Evolutionary conservation across 768 basidiomycete genomes (phyloP).

Genomic region (Melanogaster broomeanus): DNA sequence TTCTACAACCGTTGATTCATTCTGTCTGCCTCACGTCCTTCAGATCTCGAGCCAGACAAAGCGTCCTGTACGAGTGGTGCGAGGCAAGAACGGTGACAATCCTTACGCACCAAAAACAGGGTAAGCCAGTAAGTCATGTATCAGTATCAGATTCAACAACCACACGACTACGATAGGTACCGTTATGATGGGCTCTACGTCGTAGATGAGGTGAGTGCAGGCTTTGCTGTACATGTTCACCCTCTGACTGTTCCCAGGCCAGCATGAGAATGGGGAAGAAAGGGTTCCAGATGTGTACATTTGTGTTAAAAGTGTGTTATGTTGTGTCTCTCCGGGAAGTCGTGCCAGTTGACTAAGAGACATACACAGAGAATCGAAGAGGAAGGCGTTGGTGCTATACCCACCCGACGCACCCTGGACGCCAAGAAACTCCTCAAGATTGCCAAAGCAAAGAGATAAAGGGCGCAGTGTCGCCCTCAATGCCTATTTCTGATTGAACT

Average conservation of each 20-base stretch:
- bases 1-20: not conserved
- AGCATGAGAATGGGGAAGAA: constrained; percentile 15
- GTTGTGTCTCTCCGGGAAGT: not conserved
- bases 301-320: constrained; percentile 25
- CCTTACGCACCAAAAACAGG: constrained; percentile 22
- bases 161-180: constrained; percentile 15
- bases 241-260: constrained; percentile 18
- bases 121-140: constrained; percentile 23
- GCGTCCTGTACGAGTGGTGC: constrained; percentile 39
- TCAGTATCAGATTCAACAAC: not conserved
- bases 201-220: constrained; percentile 22
- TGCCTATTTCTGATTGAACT: not conserved
- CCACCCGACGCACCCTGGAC: constrained; percentile 23
- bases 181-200: constrained; percentile 35
- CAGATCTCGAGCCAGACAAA: constrained; percentile 32
- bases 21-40: not conserved
- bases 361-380: constrained; percentile 24
- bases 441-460: constrained; percentile 4
- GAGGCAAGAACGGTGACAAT: constrained; percentile 26
- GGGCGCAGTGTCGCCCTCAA: too few relatives aligned
- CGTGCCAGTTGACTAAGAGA: not conserved
- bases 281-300: constrained; percentile 30
- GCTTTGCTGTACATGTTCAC: not conserved
- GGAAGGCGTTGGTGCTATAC: constrained; percentile 16
- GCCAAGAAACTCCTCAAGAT: constrained; percentile 8